Conservation (phyloP, 495 filamentous ascomycete genomes). For the Astrocystis sublimbata region DNA sequence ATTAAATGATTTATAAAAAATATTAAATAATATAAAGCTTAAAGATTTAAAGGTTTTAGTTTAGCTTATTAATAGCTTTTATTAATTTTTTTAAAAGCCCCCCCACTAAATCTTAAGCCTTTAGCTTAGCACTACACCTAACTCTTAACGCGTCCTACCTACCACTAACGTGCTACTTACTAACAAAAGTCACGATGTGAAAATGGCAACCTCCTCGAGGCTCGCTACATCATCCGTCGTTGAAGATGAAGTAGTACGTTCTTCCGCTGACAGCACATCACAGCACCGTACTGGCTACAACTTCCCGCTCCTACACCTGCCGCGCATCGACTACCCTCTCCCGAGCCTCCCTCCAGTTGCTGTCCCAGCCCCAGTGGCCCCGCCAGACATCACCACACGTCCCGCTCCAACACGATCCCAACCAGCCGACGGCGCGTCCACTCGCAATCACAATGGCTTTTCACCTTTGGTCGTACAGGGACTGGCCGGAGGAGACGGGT, state of each 20-base stretch:
- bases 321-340: neutral
- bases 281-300: no score
- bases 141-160: conserved; percentile 4
- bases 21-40: neutral
- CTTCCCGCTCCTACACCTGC: neutral
- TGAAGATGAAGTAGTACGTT: neutral
- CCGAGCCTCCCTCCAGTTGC: no score
- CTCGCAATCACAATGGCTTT: neutral
- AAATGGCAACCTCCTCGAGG: neutral
- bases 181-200: neutral
- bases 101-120: neutral
- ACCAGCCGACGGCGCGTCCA: neutral
- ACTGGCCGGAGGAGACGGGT: neutral
- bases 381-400: no score
- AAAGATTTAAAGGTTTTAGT: neutral
- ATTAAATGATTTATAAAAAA: neutral
- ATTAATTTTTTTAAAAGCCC: neutral
- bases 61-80: no score
- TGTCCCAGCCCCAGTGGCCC: no score
- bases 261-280: neutral
- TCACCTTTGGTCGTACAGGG: neutral
- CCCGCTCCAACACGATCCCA: neutral
- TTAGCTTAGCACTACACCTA: conserved; percentile 16
- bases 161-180: neutral
- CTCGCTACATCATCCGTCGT: neutral